Evolutionary conservation across 2,329 filamentous ascomycete genomes (phyloP), one percentile per base, ranked within the genome.

Genomic region (Fusarium sambucinum): DNA sequence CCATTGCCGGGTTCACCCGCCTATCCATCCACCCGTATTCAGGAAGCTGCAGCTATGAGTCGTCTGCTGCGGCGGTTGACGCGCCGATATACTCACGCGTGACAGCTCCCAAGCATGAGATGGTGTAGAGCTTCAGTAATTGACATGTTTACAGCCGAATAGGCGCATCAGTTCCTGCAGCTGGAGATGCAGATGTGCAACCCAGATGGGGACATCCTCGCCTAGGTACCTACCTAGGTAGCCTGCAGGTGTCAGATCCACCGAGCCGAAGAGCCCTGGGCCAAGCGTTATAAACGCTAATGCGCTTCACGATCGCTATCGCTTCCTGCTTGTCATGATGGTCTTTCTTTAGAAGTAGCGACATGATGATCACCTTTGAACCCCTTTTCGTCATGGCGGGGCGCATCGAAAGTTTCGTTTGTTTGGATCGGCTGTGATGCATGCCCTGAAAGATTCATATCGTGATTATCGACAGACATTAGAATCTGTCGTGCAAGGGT

Each of bases 191-290:
- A 69, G 47, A 62, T 55, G 67, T 67, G 66, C 62, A 69, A 69
- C 61, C 48, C 41, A 60, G 52, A 69, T 63, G 66, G 61, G 55
- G 60, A 45, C 50, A 46, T 56, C 21, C 59, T 40, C 14, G 30
- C 30, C 30, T 33, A 38, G 35, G n/a, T n/a, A n/a, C n/a, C n/a
- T n/a, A n/a, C 29, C 29, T 32, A 37, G n/a, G 35, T 21, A 68
- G 51, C 53, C 55, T 72, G 69, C 69, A 72, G 55, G 56, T 71
- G 62, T 66, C 59, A 70, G 66, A 72, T 68, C 69, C 69, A 68
- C 69, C 29, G 54, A 51, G 45, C 53, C 42, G 53, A 57, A 61
- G 47, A 58, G 56, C 57, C 63, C 55, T 59, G 63, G 55, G 27
- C 56, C 59, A 69, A 58, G 56, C 58, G 44, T 53, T 55, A 44